Conservation (phyloP, 768 basidiomycete genomes). For the Lactarius sp. region DNA sequence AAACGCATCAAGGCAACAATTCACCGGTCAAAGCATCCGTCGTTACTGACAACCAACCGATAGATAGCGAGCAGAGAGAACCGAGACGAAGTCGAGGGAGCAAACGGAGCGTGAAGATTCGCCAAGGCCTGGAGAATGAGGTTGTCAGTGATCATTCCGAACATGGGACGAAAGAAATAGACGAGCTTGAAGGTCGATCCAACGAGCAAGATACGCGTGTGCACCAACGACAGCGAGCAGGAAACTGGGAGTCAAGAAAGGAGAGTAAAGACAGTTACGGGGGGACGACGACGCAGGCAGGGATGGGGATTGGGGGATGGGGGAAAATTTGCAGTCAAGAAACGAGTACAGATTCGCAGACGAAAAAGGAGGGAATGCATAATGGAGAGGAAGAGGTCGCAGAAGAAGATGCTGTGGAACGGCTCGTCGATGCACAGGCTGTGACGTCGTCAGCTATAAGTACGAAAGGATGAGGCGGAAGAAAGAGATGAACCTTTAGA, state of each 20-base stretch:
- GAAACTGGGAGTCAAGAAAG: neutral
- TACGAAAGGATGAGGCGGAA: constrained; percentile 2
- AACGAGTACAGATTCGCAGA: neutral
- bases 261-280: neutral
- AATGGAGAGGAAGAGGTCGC: too few relatives aligned
- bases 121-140: neutral
- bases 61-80: neutral
- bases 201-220: neutral
- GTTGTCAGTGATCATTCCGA: neutral
- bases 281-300: too few relatives aligned
- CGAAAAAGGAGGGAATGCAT: too few relatives aligned
- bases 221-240: neutral
- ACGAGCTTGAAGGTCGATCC: neutral
- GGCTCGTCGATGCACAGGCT: too few relatives aligned
- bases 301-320: neutral
- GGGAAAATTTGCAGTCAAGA: neutral
- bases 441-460: constrained; percentile 1
- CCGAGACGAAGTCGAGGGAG: neutral
- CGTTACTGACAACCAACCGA: neutral
- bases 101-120: constrained; percentile 1
- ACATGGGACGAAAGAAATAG: neutral
- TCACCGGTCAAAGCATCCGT: neutral
- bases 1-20: neutral
- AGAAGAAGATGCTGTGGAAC: too few relatives aligned
- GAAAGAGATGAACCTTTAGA: neutral